Base-by-base conservation (phyloP, 371 early-diverging fungal species). In the Encephalitozoon hellem region DNA sequence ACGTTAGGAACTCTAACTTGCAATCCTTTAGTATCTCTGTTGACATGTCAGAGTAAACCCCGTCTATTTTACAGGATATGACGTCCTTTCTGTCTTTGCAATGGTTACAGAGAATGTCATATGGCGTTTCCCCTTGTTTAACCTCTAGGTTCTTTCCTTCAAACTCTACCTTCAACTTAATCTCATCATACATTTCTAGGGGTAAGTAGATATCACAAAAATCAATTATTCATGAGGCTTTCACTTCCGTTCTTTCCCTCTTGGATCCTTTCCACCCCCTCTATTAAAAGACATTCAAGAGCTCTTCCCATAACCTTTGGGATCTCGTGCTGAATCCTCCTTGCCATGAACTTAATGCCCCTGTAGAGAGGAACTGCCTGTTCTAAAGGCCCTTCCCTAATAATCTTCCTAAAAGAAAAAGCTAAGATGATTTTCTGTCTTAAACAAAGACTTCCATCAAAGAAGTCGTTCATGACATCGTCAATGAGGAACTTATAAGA, bases 1-100 rank as follows among this genome's bases (percentile, higher is more conserved):
- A 99, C 76, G 93, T 94, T 30, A 96, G 86, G 43, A 99, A 88
- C 84, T 95, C 91, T 66, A 98, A 85, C 66, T 77, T 81, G 86
- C 91, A 90, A 54, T 89, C 89, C 38, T 80, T 77, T 82, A 93
- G 92, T 18, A 99, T 77, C 49, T 93, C 93, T 65, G 95, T 88
- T 74, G 87, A 83, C 69, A 95, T 87, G 88, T 99, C 98, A 88
- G 89, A 95, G 49, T 96, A 88, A 34, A 86, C 89, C 47, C 92
- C 94, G 80, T 97, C 87, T 32, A 87, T 87, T 84, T 87, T 79
- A 30, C 77, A 75, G 15, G 80, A 71, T 8, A 84, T 54, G 9
- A 77, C 55, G 52, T 81, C 76, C 26, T 74, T 68, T 18, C 74
- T 54, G 15, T 74, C 49, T 45, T 67, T 72, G 26, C 54, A 64